phyloP scores from a whole-genome alignment of 2,329 filamentous ascomycete genomes.

The Sporothrix mexicana region DNA sequence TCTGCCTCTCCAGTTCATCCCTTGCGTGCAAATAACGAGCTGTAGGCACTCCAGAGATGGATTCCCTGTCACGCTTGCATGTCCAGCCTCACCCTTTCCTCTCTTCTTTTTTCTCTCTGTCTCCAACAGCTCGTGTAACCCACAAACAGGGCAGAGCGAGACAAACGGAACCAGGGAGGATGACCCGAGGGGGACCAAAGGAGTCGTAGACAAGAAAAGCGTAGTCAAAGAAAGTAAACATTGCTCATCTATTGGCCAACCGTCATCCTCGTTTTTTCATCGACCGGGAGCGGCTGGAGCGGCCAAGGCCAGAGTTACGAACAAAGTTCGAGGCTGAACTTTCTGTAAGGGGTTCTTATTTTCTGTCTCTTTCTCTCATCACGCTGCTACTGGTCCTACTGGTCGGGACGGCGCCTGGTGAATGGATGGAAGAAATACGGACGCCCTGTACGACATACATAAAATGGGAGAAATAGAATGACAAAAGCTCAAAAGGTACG shows the following conservation, averaged over 20 bases:
- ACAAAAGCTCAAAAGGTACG: too few relatives aligned
- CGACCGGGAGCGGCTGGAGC: background rate
- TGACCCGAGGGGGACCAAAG: background rate
- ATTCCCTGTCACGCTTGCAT: too few relatives aligned
- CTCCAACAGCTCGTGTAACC: constrained; percentile 21
- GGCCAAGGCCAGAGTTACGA: background rate
- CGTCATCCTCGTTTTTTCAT: background rate
- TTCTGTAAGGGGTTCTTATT: background rate
- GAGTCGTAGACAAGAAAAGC: background rate
- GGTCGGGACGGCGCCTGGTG: background rate
- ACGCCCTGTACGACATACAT: background rate
- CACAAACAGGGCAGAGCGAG: constrained; percentile 8
- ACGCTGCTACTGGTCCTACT: background rate
- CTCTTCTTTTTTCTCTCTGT: background rate
- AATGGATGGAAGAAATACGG: constrained; percentile 1
- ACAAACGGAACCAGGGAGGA: constrained; percentile 22
- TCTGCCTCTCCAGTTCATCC: background rate
- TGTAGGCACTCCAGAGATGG: background rate
- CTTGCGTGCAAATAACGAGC: background rate
- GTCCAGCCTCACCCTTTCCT: too few relatives aligned
- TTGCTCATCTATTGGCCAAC: background rate
- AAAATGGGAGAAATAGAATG: background rate
- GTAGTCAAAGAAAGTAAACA: background rate
- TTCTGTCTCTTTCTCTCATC: background rate
- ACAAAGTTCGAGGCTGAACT: constrained; percentile 1